Percentiles rank a stretch among this genome's conserved stretches.
Evolutionary conservation across 306 rosid genomes (phyloP).

Genomic region (Vigna trinervia): DNA sequence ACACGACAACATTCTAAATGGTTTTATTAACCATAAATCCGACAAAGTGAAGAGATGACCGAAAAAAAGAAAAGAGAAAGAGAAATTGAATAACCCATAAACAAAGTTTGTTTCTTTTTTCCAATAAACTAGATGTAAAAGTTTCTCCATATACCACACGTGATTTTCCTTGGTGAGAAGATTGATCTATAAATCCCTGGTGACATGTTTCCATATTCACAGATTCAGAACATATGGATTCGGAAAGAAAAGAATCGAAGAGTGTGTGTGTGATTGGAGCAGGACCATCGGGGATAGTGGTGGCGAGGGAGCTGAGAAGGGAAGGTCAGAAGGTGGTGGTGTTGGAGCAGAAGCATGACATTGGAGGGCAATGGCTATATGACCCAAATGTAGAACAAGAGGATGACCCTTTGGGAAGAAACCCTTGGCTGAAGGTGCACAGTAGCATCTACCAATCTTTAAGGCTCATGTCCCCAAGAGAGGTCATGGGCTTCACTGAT

Average conservation of each 20-base stretch:
- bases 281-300: slow-evolving; percentile 80
- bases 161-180: background rate
- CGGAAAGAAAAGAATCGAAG: slow-evolving; percentile 46
- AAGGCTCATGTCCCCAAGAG: slow-evolving; percentile 70
- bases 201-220: background rate
- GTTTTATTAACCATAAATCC: no score
- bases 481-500: slow-evolving; percentile 77
- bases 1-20: no score
- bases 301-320: slow-evolving; percentile 69
- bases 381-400: slow-evolving; percentile 58
- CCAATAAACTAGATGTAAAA: background rate
- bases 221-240: slow-evolving; percentile 48
- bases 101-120: no score
- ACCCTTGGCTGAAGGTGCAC: slow-evolving; percentile 58
- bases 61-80: no score
- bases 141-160: background rate
- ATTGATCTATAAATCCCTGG: background rate
- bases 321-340: slow-evolving; percentile 77
- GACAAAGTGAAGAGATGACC: no score
- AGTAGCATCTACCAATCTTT: slow-evolving; percentile 70
- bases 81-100: no score
- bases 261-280: slow-evolving; percentile 81
- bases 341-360: slow-evolving; percentile 70
- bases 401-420: slow-evolving; percentile 65
- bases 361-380: slow-evolving; percentile 92